Percentiles rank a stretch among this genome's conserved stretches.
These are phyloP conservation scores for Schoenoplectus tabernaemontani DNA, from an alignment of 202 grass and related monocot species.

Conservation along the genomic window DNA sequence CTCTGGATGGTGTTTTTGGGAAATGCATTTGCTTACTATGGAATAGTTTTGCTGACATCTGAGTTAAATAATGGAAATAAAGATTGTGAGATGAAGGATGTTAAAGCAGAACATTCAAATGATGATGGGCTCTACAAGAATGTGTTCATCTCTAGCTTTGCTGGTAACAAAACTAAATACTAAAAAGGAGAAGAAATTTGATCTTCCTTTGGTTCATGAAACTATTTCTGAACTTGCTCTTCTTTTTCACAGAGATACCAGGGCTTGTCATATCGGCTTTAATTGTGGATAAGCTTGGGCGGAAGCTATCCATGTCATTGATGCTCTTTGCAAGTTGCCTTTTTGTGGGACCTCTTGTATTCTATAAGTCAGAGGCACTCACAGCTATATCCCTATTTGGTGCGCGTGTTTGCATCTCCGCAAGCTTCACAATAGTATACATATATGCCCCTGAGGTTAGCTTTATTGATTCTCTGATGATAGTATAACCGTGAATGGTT, in stretches of 20 bases:
- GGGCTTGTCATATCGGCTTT: slow-evolving; percentile 63
- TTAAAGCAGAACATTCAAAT: slow-evolving; percentile 47
- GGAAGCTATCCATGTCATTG: slow-evolving; percentile 83
- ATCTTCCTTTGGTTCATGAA: background rate
- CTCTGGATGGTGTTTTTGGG: slow-evolving; percentile 97
- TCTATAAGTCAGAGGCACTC: slow-evolving; percentile 50
- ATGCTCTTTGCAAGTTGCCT: slow-evolving; percentile 82
- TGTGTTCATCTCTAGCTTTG: slow-evolving; percentile 95
- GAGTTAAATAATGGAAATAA: slow-evolving; percentile 83
- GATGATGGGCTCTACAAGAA: slow-evolving; percentile 71
- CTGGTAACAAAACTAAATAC: slow-evolving; percentile 38
- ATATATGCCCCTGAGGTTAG: slow-evolving; percentile 96
- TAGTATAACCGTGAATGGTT: background rate
- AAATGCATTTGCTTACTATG: slow-evolving; percentile 95
- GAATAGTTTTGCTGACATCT: slow-evolving; percentile 90
- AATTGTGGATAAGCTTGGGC: slow-evolving; percentile 77
- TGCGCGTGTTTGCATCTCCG: slow-evolving; percentile 76
- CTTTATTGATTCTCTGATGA: slow-evolving; percentile 5
- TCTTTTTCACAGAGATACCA: slow-evolving; percentile 61
- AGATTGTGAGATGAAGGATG: slow-evolving; percentile 49
- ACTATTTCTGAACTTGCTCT: background rate
- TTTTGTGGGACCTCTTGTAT: slow-evolving; percentile 69
- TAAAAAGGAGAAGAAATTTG: background rate
- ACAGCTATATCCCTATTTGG: slow-evolving; percentile 69
- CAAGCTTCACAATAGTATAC: slow-evolving; percentile 84